phyloP scores from a whole-genome alignment of 2,329 filamentous ascomycete species.

The Cladophialophora chaetospira region DNA sequence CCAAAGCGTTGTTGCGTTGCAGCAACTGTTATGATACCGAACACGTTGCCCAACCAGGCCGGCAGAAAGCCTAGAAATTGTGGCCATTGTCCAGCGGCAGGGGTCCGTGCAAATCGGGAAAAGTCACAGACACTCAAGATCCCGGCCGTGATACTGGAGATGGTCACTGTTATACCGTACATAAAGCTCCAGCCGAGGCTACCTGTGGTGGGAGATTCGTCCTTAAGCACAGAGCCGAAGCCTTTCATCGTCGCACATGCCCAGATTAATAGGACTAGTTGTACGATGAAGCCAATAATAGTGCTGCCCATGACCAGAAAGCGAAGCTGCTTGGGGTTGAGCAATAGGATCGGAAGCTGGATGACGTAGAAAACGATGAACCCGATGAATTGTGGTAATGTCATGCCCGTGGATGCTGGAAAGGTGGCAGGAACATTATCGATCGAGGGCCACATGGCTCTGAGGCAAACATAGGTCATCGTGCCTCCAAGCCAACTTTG shows the following conservation, averaged over 20 bases:
- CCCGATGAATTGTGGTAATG: slow-evolving; percentile 5
- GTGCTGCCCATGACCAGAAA: not conserved
- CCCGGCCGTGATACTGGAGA: slow-evolving; percentile 8
- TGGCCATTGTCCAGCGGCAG: not conserved
- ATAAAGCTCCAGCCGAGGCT: slow-evolving; percentile 7
- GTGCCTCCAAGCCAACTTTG: slow-evolving; percentile 35
- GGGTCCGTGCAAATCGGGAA: slow-evolving; percentile 1
- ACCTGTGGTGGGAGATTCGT: not conserved
- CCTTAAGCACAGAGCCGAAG: not conserved
- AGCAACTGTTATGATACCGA: slow-evolving; percentile 7
- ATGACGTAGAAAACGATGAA: slow-evolving; percentile 12
- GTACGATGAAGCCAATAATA: slow-evolving; percentile 1
- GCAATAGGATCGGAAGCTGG: slow-evolving; percentile 3
- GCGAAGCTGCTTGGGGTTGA: not conserved
- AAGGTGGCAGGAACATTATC: slow-evolving; percentile 7
- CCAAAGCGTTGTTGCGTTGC: slow-evolving; percentile 5
- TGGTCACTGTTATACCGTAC: slow-evolving; percentile 7
- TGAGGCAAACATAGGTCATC: slow-evolving; percentile 47
- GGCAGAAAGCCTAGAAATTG: slow-evolving; percentile 4
- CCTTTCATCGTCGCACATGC: slow-evolving; percentile 6
- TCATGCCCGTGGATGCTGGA: slow-evolving; percentile 8
- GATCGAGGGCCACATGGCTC: slow-evolving; percentile 3
- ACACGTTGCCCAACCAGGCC: slow-evolving; percentile 6
- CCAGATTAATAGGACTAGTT: slow-evolving; percentile 8
- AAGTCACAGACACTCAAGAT: slow-evolving; percentile 6